Base-by-base conservation (phyloP, 2,329 filamentous ascomycete species). In the Ambrosiella xylebori region DNA sequence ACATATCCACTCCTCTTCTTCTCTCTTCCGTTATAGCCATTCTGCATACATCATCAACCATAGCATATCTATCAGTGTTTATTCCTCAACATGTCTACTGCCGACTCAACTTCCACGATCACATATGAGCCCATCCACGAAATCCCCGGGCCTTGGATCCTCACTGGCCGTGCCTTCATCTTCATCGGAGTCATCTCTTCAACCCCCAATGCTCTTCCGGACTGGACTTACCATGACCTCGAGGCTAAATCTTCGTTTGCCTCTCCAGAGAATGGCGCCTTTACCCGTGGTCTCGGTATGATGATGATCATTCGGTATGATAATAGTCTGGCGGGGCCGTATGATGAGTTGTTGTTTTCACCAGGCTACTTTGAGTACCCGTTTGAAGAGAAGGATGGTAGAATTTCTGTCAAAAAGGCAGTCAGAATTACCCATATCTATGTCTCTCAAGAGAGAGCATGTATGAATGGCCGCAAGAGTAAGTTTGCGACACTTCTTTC, bases 381-480 rank as follows among this genome's bases (percentile, higher is more conserved):
- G 9, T 66, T 70, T 19, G 70, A 69, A 19, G 65, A 68, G 41
- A 66, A 67, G 12, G 63, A 67, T 27, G 65, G 65, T 7, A 66
- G 65, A 5, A 69, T 64, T 61, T 64, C 65, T 11, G 61, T 64
- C 19, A 69, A 63, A 58, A 69, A 64, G 58, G 68, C 65, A 54
- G 63, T 68, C 7, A 68, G 73, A 39, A 71, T 77, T 62, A 76
- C 76, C n/a, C 70, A 75, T 19, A 76, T 78, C 9, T 79, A 78
- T 62, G 77, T 79, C 12, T 78, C 75, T 17, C 73, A 76, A 61
- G 73, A 74, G 62, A 64, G 74, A 19, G 76, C 74, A 0, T 74
- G 73, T 62, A 78, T 73, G 66, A 79, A 79, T 59, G 77, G 76
- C 7, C 66, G 76, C 44, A 71, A 67, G 38, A 76, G 75, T 77